A percentile compares a stretch with the other conserved stretches of the same genome.
Evolutionary conservation across 148 eudicot genomes (phyloP).

Genomic region (Tetragonia tetragonoides): DNA sequence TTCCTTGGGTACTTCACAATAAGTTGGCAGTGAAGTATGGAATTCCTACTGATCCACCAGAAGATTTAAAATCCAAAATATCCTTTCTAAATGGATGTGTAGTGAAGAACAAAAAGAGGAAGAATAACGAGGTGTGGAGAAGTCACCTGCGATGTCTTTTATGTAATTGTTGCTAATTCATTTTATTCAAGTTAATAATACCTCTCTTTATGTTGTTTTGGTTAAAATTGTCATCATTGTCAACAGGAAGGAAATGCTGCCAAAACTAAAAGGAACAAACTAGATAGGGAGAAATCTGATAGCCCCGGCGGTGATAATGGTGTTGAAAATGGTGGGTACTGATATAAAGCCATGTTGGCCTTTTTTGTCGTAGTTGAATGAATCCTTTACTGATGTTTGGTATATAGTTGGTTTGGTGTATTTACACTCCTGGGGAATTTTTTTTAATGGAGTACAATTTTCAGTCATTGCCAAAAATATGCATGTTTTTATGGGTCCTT

Average conservation of each 20-base stretch:
- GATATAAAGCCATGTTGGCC: neutral
- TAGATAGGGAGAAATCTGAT: constrained; percentile 28
- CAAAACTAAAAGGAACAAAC: constrained; percentile 32
- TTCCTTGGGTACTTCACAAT: constrained; percentile 92
- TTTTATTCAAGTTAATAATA: neutral
- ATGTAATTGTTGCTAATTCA: neutral
- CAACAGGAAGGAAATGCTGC: constrained; percentile 38
- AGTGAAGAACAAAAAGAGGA: constrained; percentile 59
- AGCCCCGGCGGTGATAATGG: constrained; percentile 10
- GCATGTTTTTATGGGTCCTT: neutral
- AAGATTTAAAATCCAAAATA: constrained; percentile 48
- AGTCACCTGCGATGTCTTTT: neutral
- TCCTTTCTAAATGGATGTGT: constrained; percentile 54
- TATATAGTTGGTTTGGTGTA: neutral
- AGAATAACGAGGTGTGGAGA: constrained; percentile 46
- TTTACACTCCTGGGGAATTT: neutral
- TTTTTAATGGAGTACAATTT: neutral
- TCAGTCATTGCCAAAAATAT: neutral
- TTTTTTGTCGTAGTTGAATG: constrained; percentile 1
- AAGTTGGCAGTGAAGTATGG: constrained; percentile 70
- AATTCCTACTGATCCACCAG: constrained; percentile 78
- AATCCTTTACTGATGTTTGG: neutral
- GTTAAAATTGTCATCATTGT: constrained; percentile 18
- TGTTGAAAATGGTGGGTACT: constrained; percentile 22
- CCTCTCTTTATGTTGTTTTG: constrained; percentile 6